Evolutionary conservation across 192 early-diverging fungal species (phyloP).

Genomic region (Coemansia sp.): DNA sequence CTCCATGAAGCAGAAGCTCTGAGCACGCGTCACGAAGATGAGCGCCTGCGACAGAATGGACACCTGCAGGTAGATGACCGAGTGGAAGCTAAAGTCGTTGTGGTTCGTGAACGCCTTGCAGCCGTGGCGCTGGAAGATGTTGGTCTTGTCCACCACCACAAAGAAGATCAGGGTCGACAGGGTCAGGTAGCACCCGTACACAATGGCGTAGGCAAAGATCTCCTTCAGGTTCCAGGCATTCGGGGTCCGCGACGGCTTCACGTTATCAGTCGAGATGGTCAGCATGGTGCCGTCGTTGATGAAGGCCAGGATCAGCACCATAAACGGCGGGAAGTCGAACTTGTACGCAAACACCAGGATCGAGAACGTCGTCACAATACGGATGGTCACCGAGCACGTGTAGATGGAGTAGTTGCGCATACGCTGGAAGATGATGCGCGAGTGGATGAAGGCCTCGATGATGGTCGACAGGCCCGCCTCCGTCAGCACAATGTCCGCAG

Average conservation of each 20-base stretch:
- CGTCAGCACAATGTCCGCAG: slow-evolving; percentile 72
- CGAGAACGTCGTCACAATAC: slow-evolving; percentile 66
- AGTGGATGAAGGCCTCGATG: slow-evolving; percentile 87
- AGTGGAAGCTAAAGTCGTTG: slow-evolving; percentile 64
- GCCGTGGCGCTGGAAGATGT: slow-evolving; percentile 63
- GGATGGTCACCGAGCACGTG: slow-evolving; percentile 83
- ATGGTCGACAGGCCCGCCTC: slow-evolving; percentile 78
- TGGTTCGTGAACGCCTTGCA: slow-evolving; percentile 45
- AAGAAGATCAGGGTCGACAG: slow-evolving; percentile 73
- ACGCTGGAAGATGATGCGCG: slow-evolving; percentile 93
- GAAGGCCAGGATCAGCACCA: slow-evolving; percentile 84
- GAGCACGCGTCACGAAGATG: slow-evolving; percentile 72
- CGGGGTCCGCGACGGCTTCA: slow-evolving; percentile 70
- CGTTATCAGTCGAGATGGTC: slow-evolving; percentile 86
- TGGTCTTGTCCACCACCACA: slow-evolving; percentile 55
- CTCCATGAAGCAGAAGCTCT: slow-evolving; percentile 71
- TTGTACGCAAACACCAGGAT: slow-evolving; percentile 70
- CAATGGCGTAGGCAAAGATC: slow-evolving; percentile 80
- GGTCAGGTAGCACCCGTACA: slow-evolving; percentile 77
- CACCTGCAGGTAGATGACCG: slow-evolving; percentile 75
- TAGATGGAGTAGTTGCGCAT: slow-evolving; percentile 91
- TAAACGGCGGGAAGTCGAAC: slow-evolving; percentile 76
- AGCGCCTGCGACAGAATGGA: slow-evolving; percentile 72
- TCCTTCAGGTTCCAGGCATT: slow-evolving; percentile 87
- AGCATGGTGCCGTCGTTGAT: slow-evolving; percentile 91